A percentile compares a stretch with the other conserved stretches of the same genome.
phyloP scores from a whole-genome alignment of 1,139 yeast genomes.

The Suhomyces wounanorum region DNA sequence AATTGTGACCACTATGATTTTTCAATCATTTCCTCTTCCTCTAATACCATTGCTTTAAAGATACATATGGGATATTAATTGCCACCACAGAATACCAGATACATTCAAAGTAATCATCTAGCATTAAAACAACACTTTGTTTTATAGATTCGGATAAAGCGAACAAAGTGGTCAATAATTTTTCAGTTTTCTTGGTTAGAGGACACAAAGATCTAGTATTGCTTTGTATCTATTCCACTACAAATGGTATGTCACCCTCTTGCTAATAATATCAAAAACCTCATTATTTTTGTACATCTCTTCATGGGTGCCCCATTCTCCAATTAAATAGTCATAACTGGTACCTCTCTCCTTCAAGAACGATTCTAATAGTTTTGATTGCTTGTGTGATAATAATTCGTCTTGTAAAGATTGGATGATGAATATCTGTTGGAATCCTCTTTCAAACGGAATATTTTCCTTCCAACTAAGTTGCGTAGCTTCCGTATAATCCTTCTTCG shows the following conservation, averaged over 20 bases:
- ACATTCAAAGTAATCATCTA: too few species aligned
- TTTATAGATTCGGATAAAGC: too few species aligned
- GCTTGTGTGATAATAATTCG: slow-evolving; percentile 34
- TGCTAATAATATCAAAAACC: slow-evolving; percentile 17
- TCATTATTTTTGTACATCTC: slow-evolving; percentile 31
- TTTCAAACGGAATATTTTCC: slow-evolving; percentile 10
- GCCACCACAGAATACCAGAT: too few species aligned
- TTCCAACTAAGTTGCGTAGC: slow-evolving; percentile 30
- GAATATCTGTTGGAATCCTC: slow-evolving; percentile 8
- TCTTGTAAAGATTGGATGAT: slow-evolving; percentile 37
- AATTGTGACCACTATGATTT: too few species aligned
- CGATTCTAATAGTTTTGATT: slow-evolving; percentile 22
- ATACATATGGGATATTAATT: too few species aligned
- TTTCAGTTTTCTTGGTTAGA: too few species aligned
- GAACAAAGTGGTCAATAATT: too few species aligned
- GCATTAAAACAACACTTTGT: too few species aligned
- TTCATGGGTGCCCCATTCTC: slow-evolving; percentile 39
- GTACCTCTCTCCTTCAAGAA: slow-evolving; percentile 17
- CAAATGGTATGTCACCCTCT: neutral
- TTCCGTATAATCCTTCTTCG: slow-evolving; percentile 20
- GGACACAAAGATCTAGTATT: too few species aligned
- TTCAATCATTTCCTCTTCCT: neutral
- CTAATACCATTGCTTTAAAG: too few species aligned
- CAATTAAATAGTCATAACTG: slow-evolving; percentile 14
- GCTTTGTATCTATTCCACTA: too few species aligned